Evolutionary conservation across 306 rosid species (phyloP).

Genomic region (Cucumis melo): DNA sequence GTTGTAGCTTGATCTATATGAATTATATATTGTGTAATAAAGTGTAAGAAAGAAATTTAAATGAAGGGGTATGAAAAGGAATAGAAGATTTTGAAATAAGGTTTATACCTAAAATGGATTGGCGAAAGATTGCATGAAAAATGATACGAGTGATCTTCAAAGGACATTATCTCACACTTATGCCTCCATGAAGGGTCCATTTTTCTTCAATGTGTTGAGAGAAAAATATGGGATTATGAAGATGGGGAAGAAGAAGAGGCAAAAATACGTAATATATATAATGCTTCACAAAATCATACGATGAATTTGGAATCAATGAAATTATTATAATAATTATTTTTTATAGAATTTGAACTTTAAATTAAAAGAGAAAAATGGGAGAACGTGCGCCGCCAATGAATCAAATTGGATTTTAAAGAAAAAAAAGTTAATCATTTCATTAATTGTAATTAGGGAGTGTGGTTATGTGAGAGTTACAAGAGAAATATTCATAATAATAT

Average conservation of each 20-base stretch:
- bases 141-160: slow-evolving; percentile 22
- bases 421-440: neutral
- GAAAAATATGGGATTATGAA: neutral
- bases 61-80: too few species aligned
- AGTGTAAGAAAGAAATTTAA: neutral
- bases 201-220: too few species aligned
- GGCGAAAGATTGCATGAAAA: slow-evolving; percentile 15
- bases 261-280: slow-evolving; percentile 13
- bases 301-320: neutral
- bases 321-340: too few species aligned
- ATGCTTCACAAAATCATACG: neutral
- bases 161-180: neutral
- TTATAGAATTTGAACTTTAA: neutral
- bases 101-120: slow-evolving; percentile 3
- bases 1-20: slow-evolving; percentile 6
- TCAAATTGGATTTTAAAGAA: neutral
- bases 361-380: neutral
- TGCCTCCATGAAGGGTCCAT: neutral
- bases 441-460: slow-evolving; percentile 14
- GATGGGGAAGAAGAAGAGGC: neutral
- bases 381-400: slow-evolving; percentile 6
- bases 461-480: slow-evolving; percentile 50
- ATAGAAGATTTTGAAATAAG: too few species aligned
- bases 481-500: neutral
- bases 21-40: too few species aligned